These are phyloP conservation scores for Mrakia hoshinonis DNA, from an alignment of 768 basidiomycete species.

Conservation along the genomic window DNA sequence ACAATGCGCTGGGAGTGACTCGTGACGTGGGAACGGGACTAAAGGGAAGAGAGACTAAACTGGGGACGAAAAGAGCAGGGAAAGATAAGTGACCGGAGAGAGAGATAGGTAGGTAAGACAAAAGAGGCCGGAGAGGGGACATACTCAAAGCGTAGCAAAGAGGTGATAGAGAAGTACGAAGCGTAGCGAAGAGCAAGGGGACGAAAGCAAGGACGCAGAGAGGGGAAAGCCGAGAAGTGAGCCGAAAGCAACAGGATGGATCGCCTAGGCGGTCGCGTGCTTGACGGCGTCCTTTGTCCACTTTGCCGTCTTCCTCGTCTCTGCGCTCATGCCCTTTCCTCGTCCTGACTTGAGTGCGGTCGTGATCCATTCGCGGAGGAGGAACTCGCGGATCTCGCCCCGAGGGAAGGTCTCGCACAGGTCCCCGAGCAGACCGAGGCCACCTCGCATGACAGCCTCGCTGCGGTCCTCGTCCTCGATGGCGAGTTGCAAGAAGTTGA, in stretches of 20 bases:
- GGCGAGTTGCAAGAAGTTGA: slow-evolving; percentile 66
- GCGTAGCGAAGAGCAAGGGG: not conserved
- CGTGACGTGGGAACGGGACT: no score
- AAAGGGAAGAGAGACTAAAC: no score
- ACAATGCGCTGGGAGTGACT: no score
- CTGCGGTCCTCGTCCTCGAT: slow-evolving; percentile 74
- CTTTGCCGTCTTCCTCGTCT: slow-evolving; percentile 79
- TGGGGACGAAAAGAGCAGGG: not conserved
- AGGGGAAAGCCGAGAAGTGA: not conserved
- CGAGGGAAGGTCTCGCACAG: slow-evolving; percentile 77
- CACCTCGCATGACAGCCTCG: slow-evolving; percentile 63
- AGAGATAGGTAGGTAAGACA: not conserved
- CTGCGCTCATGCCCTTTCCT: slow-evolving; percentile 56
- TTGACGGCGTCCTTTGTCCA: slow-evolving; percentile 74
- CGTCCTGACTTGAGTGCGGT: slow-evolving; percentile 59
- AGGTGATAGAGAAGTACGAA: not conserved
- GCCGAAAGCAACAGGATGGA: not conserved
- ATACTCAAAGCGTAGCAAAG: not conserved
- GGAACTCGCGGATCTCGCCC: slow-evolving; percentile 67
- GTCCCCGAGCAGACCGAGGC: slow-evolving; percentile 83
- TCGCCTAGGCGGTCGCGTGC: slow-evolving; percentile 28
- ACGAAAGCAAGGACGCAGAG: not conserved
- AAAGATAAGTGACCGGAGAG: not conserved
- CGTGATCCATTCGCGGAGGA: slow-evolving; percentile 69
- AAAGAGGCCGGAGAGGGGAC: not conserved